These are phyloP conservation scores for Blastomyces gilchristii DNA, from an alignment of 2,329 filamentous ascomycete genomes.

Conservation along the genomic window DNA sequence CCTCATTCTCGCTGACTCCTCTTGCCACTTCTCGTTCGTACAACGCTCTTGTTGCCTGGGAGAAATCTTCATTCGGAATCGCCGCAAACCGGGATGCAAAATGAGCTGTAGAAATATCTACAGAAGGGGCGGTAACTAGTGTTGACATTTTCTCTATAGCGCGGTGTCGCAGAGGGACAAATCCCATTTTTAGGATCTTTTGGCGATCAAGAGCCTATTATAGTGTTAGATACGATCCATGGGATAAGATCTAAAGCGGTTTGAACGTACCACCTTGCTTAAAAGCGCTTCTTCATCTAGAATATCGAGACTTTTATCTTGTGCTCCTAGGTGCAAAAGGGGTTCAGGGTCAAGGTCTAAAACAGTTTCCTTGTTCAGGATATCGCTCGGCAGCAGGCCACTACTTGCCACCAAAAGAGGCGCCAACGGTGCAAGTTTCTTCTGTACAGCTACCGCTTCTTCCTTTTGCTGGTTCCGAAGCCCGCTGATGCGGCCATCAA, in stretches of 20 bases:
- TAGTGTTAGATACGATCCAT: conserved; percentile 9
- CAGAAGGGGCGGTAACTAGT: conserved; percentile 26
- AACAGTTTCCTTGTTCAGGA: background rate
- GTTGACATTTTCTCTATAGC: conserved; percentile 26
- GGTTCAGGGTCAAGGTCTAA: conserved; percentile 53
- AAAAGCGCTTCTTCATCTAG: conserved; percentile 51
- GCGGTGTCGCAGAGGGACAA: conserved; percentile 50
- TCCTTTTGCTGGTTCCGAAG: conserved; percentile 58
- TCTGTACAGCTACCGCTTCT: conserved; percentile 49
- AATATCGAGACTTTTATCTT: conserved; percentile 52
- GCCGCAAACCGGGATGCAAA: conserved; percentile 60
- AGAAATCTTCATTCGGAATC: conserved; percentile 65
- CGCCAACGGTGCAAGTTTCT: conserved; percentile 44
- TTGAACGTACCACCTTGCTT: conserved; percentile 40
- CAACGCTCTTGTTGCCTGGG: conserved; percentile 73
- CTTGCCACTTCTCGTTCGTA: conserved; percentile 90
- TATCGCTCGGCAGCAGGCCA: conserved; percentile 11
- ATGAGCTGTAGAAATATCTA: conserved; percentile 39
- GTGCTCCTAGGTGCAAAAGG: conserved; percentile 51
- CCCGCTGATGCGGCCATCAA: conserved; percentile 56
- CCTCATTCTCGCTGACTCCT: conserved; percentile 85
- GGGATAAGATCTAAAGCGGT: background rate
- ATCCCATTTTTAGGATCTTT: conserved; percentile 55
- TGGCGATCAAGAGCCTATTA: conserved; percentile 45
- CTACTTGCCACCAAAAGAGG: conserved; percentile 23